Conservation (phyloP, 208 protist species). For the Naegleria lovaniensis region DNA sequence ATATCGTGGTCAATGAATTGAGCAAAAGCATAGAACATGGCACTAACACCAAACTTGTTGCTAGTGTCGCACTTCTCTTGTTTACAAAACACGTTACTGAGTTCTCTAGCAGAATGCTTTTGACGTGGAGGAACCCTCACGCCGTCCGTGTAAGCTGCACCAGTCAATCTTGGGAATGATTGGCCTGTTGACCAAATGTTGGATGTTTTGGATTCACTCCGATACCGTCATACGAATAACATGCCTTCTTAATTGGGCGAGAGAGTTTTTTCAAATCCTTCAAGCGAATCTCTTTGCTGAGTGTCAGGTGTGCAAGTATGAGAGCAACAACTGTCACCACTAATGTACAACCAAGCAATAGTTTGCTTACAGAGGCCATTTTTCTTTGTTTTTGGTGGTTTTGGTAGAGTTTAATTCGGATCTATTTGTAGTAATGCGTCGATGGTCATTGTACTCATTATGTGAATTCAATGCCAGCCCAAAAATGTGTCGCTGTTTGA, state of each 20-base stretch:
- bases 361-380: too few relatives aligned
- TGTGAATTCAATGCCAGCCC: too few relatives aligned
- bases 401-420: too few relatives aligned
- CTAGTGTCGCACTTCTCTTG: background rate
- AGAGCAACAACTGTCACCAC: too few relatives aligned
- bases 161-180: background rate
- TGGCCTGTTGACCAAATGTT: background rate
- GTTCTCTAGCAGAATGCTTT: background rate
- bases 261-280: background rate
- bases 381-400: too few relatives aligned
- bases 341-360: too few relatives aligned
- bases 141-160: background rate
- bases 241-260: background rate
- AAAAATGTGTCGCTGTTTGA: too few relatives aligned
- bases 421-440: too few relatives aligned
- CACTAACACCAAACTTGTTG: background rate
- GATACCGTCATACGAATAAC: background rate
- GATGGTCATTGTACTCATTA: too few relatives aligned
- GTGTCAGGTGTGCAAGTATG: too few relatives aligned
- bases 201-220: background rate
- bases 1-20: constrained; percentile 20
- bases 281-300: background rate
- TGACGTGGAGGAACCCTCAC: background rate
- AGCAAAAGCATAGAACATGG: background rate
- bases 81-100: background rate